phyloP scores from a whole-genome alignment of 306 rosid genomes.

The Castanospermum australe region DNA sequence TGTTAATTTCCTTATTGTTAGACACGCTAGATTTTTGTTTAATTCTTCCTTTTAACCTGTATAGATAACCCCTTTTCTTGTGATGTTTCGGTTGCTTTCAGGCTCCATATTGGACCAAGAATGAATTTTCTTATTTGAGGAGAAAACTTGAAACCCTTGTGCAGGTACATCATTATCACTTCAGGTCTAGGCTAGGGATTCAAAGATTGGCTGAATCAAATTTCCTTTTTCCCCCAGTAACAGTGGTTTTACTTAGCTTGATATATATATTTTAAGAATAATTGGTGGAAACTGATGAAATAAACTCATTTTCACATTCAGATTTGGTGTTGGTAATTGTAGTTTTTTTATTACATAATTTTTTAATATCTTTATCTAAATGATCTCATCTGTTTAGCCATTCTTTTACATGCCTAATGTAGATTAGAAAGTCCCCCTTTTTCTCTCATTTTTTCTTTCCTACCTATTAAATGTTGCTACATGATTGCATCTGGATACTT shows the following conservation, averaged over 20 bases:
- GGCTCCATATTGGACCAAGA: slow-evolving; percentile 28
- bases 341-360: neutral
- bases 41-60: neutral
- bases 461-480: neutral
- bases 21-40: neutral
- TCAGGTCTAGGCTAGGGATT: neutral
- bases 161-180: slow-evolving; percentile 23
- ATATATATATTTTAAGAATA: neutral
- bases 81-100: slow-evolving; percentile 25
- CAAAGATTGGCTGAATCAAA: neutral
- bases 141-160: slow-evolving; percentile 28
- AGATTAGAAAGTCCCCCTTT: neutral
- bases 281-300: neutral
- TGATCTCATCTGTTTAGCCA: neutral
- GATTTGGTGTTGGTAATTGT: neutral
- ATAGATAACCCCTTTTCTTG: neutral
- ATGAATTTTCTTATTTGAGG: slow-evolving; percentile 26
- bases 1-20: neutral
- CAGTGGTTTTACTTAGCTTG: neutral
- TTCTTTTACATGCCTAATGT: neutral
- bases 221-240: neutral
- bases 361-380: neutral
- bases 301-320: neutral
- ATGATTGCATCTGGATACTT: neutral
- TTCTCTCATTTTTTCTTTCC: neutral